Base-by-base conservation (phyloP, 345 rosid genomes). In the Salix purpurea region DNA sequence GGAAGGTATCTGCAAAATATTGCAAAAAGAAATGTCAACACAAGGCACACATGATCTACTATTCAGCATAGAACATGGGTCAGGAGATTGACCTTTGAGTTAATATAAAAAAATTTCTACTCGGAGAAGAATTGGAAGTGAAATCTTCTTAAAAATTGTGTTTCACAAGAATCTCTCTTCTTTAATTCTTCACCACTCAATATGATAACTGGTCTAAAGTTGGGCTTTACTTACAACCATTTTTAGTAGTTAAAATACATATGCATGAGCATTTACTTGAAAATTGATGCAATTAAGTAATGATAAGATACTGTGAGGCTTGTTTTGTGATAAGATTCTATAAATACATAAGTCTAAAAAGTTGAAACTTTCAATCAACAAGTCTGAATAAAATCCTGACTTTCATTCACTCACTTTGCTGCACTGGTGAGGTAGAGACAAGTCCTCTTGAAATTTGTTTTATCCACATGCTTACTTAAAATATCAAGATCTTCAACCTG, bases 401-500 rank as follows among this genome's bases (percentile, higher is more conserved):
- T 15, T 30, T 24, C 28, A 70, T 42, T 62, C 42, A 67, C 74
- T 84, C 84, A 92, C 98, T 86, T 96, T 71, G 97, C 95, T 12
- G 93, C 85, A 88, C 98, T 92, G 6, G 95, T 91, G 73, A 92
- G 97, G 77, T 96, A 96, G 23, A 90, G 83, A 81, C 99, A 93
- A 10, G 99, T 96, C 84, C 97, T 90, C 89, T 80, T 93, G 84
- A 91, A 96, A 86, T 96, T 96, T 69, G 94, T 80, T 10, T 72
- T 69, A 79, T 96, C 99, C 23, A 93, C 97, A 76, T 91, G 87
- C 83, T 92, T 88, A 85, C 89, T 80, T 78, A 93, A 84, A 73
- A 90, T 90, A 77, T 91, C 91, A 88, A 96, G 98, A 86, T 93
- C 97, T 78, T 93, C 99, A 84, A 96, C 99, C 95, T 91, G 81